Evolutionary conservation across 2,329 filamentous ascomycete genomes (phyloP).

Genomic region (Acarospora socialis): DNA sequence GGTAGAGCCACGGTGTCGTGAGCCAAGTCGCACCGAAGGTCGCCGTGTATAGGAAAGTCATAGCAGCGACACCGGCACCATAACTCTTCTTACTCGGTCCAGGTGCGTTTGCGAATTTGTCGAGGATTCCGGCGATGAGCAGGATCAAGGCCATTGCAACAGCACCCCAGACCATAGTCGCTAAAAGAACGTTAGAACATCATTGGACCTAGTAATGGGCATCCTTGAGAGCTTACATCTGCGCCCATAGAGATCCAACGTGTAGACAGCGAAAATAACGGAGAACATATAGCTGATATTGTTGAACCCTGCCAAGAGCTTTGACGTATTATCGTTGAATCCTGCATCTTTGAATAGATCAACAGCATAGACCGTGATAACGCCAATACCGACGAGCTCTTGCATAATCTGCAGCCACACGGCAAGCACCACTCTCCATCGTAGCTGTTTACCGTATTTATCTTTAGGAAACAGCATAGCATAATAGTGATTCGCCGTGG

Average conservation of each 20-base stretch:
- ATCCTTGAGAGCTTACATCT: conserved; percentile 7
- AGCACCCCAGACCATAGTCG: conserved; percentile 5
- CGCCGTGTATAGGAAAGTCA: conserved; percentile 38
- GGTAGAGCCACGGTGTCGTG: conserved; percentile 35
- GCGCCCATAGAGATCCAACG: conserved; percentile 13
- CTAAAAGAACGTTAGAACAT: not conserved
- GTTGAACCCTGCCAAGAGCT: conserved; percentile 14
- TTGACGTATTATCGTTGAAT: conserved; percentile 11
- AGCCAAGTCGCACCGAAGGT: conserved; percentile 39
- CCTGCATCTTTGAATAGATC: conserved; percentile 12
- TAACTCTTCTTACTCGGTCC: conserved; percentile 25
- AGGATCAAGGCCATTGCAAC: conserved; percentile 14
- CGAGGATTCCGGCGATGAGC: conserved; percentile 18
- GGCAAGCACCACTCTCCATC: conserved; percentile 23
- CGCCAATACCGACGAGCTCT: conserved; percentile 23
- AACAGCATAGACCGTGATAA: conserved; percentile 24
- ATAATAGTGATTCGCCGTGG: conserved; percentile 12
- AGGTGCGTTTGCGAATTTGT: conserved; percentile 31
- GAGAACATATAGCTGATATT: conserved; percentile 15
- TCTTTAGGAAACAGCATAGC: conserved; percentile 15
- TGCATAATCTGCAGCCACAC: conserved; percentile 28
- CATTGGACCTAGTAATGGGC: not conserved
- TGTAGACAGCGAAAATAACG: conserved; percentile 13
- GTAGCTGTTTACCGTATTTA: conserved; percentile 10
- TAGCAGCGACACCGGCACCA: conserved; percentile 32